Base-by-base conservation (phyloP, 345 rosid genomes). In the Euclidium syriacum region DNA sequence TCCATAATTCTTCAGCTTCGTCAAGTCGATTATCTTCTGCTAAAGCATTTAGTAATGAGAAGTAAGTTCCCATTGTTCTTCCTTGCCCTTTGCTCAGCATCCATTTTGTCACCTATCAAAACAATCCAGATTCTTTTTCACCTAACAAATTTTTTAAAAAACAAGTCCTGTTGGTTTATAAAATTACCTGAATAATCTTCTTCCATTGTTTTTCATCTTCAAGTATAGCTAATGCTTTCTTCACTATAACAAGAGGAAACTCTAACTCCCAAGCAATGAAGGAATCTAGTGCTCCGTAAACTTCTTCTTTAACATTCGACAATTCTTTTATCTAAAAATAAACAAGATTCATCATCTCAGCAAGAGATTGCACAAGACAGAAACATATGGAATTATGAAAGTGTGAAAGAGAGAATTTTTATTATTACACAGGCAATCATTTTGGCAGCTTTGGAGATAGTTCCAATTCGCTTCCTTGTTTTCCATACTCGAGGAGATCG, bases 81-180 rank as follows among this genome's bases (percentile, higher is more conserved):
- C 98, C 96, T 77, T 92, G 97, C 10, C 96, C 98, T 84, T 92
- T 87, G 81, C 94, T 92, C 74, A 89, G 67, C 98, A 92, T 92
- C 97, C 98, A 92, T 61, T 89, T 92, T 9, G 82, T 70, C 73
- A 89, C 91, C 96, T 89, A 66, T n/a, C n/a, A n/a, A 46, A 53
- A 58, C 56, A 47, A 35, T 32, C 58, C 48, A 70, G 10, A 18
- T 18, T 44, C 12, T 2, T 6, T 24, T n/a, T 33, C 54, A 36
- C 32, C 29, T 25, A 3, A 10, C 25, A 33, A 65, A 2, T 47
- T 4, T 10, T 38, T 9, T 18, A 12, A 36, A 11, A 3, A 10
- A 14, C 48, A 17, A 6, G 4, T 65, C 36, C 1, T 34, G 36
- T 27, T 11, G 8, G 24, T 33, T 10, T 0, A 0, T 7, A 20